Evolutionary conservation across 345 rosid species (phyloP), one percentile per base, ranked within the genome.

Genomic region (Excoecaria agallocha): DNA sequence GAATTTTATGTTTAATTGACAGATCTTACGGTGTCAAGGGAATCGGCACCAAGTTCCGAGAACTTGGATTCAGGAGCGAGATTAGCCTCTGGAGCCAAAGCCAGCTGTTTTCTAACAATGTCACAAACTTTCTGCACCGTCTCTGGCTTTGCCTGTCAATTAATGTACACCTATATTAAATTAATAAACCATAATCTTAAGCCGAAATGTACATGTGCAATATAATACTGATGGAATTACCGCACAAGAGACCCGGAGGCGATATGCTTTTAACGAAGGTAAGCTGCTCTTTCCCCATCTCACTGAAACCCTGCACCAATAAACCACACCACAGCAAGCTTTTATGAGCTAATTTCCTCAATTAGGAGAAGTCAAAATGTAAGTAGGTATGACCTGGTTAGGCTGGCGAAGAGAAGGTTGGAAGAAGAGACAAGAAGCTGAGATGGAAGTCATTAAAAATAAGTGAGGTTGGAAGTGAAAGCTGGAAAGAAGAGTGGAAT

Each of bases 241-340:
- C 37, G 66, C 49, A 70, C 78, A 79, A 50, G 68, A 62, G 71
- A 79, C 59, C 5, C 67, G 52, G 45, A 74, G 57, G 60, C 82
- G 68, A 24, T 46, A 30, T 65, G 71, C 37, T 24, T 74, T 74
- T 45, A 69, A 70, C 37, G 81, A 75, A 61, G 74, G 77, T 70
- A 82, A 84, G 71, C 76, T 39, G 6, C 0, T 76, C 62, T 75
- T 81, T 5, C 68, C 30, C 86, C 82, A 81, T n/a, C 78, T 74
- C 3, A 61, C 37, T 20, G 85, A 54, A 66, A 66, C 77, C 63
- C 87, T 82, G 79, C 75, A 66, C 24, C 70, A 62, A 46, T 12
- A 63, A 64, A 12, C 15, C 41, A 55, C 38, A 12, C 15, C 41
- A 55, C 38, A 43, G 69, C 39, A 60, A 54, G 30, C 30, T 30